A percentile compares a stretch with the other conserved stretches of the same genome.
phyloP scores from a whole-genome alignment of 1,284 basidiomycete genomes.

The Trichosporon coremiiforme region DNA sequence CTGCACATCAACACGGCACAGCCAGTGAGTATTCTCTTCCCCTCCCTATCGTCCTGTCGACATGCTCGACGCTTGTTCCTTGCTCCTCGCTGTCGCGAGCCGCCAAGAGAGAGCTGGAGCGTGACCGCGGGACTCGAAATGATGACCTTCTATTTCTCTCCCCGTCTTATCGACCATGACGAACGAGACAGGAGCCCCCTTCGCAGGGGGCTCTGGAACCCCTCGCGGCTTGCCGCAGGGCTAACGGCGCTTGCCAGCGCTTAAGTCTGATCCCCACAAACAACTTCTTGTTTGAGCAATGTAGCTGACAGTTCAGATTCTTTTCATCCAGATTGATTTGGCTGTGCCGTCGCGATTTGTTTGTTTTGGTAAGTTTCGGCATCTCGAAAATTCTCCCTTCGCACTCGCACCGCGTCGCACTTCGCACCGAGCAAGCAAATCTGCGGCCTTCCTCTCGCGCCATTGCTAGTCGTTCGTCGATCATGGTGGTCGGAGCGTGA shows the following conservation, averaged over 20 bases:
- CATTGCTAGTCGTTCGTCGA: too few relatives aligned
- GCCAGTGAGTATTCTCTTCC: constrained; percentile 26
- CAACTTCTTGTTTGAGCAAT: neutral
- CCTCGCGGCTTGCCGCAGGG: constrained; percentile 43
- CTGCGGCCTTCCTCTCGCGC: neutral
- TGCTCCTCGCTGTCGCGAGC: neutral
- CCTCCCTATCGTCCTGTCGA: constrained; percentile 19
- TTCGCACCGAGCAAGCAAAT: constrained; percentile 11
- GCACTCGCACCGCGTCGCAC: constrained; percentile 17
- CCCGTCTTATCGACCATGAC: constrained; percentile 59
- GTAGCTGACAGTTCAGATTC: constrained; percentile 25
- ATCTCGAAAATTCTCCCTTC: neutral
- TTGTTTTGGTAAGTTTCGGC: constrained; percentile 23
- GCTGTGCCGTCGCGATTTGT: neutral
- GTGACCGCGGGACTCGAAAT: constrained; percentile 22
- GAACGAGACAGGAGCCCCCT: constrained; percentile 57
- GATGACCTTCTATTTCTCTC: constrained; percentile 59
- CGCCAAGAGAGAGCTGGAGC: neutral
- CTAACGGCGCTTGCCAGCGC: constrained; percentile 58
- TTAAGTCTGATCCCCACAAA: constrained; percentile 54
- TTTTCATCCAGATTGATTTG: neutral
- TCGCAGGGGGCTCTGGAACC: constrained; percentile 55
- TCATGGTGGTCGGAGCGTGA: too few relatives aligned
- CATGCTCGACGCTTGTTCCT: neutral
- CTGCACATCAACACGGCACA: neutral